phyloP scores from a whole-genome alignment of 1,139 yeast genomes.

The Sugiyamaella paludigena region DNA sequence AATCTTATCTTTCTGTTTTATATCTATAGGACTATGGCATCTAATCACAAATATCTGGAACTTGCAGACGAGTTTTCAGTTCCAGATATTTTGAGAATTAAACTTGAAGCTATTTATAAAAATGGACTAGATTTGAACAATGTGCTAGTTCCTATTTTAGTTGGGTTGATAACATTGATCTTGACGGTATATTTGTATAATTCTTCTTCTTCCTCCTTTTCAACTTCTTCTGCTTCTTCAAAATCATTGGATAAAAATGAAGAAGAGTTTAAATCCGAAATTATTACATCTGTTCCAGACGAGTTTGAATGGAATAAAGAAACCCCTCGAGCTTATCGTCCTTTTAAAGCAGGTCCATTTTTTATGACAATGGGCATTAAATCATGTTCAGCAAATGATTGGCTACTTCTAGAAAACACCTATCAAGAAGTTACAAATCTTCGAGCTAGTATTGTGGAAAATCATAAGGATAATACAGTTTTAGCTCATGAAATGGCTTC shows the following conservation, averaged over 20 bases:
- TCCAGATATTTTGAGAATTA: no score
- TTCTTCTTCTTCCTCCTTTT: no score
- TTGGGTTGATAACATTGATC: not conserved
- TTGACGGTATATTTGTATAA: not conserved
- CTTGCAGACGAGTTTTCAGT: no score
- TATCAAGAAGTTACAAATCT: constrained; percentile 48
- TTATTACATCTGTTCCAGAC: constrained; percentile 22
- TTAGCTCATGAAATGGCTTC: constrained; percentile 43
- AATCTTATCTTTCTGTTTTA: no score
- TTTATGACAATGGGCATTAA: constrained; percentile 68
- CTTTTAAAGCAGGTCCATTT: constrained; percentile 61
- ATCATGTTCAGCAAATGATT: constrained; percentile 54
- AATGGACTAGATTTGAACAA: not conserved
- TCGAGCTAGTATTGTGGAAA: constrained; percentile 45
- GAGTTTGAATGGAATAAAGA: constrained; percentile 45
- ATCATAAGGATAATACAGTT: constrained; percentile 44
- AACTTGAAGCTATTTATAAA: no score
- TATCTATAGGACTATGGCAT: no score
- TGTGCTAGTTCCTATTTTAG: not conserved
- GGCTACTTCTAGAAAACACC: constrained; percentile 66
- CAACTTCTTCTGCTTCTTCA: no score
- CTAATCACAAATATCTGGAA: no score
- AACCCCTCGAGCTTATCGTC: constrained; percentile 55
- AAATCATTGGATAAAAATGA: no score
- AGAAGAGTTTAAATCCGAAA: constrained; percentile 1